Base-by-base conservation (phyloP, 345 rosid genomes). In the Isatis tinctoria region DNA sequence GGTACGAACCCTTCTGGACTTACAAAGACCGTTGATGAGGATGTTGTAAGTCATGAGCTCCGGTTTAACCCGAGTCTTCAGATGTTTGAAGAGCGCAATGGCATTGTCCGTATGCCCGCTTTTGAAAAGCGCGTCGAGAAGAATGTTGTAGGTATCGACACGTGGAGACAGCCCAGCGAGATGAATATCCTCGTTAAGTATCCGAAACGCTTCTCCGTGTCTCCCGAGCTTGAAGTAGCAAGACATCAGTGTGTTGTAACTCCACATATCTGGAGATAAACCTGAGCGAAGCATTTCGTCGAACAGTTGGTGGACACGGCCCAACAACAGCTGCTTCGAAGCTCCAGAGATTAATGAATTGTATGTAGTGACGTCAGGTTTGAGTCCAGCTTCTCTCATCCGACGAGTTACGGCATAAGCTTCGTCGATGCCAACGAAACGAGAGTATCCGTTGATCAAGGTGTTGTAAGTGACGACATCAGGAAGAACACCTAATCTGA, bases 91-190 rank as follows among this genome's bases (percentile, higher is more conserved):
- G 39, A 85, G 74, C 83, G 17, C 76, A 26, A 89, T 66, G 0
- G 94, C 97, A 59, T 85, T 82, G 22, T 40, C 40, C 1, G 56
- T 66, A 71, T 67, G 81, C 27, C 92, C 91, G 58, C 81, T 82
- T 81, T 83, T 91, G 80, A 92, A 89, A 36, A 91, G 89, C 6
- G 97, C 98, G 80, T 91, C 85, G 17, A 93, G 77, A 70, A 87
- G 79, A 43, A 84, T 85, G 65, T 89, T 90, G 75, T 75, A 82
- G 1, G 98, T 87, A 52, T 87, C 81, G 0, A 61, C 39, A 74
- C 82, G 67, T 10, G 90, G 90, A 3, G 61, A 39, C 13, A 84
- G 17, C 36, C 78, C 81, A n/a, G 73, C 67, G 3, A 49, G 39
- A 0, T 28, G 60, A 27, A 89, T 39, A 67, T 88, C 65, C 73